Evolutionary conservation across 139 green algal genomes (phyloP).

Genomic region (Deuterostichococcus epilithicus): DNA sequence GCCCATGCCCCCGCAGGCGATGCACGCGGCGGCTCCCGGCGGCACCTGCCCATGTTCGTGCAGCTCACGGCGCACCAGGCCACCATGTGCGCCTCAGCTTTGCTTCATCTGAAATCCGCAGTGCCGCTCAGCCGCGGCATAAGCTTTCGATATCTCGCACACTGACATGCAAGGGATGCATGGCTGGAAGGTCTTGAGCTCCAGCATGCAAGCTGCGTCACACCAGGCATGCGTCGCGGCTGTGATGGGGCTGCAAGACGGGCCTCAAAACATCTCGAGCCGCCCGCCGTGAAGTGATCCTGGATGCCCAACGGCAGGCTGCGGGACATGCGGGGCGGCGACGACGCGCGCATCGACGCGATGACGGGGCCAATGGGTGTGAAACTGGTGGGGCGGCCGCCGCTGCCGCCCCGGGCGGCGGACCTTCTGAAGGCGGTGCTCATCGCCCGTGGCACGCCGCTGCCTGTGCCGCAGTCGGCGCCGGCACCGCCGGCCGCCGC

Average conservation of each 20-base stretch:
- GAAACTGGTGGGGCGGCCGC: constrained; percentile 26
- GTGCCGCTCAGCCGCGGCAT: no score
- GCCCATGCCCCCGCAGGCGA: neutral
- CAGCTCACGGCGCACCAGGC: constrained; percentile 7
- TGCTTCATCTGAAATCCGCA: no score
- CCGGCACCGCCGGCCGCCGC: no score
- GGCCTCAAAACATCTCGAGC: neutral
- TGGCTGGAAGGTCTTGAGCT: neutral
- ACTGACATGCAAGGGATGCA: neutral
- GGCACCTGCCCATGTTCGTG: constrained; percentile 20
- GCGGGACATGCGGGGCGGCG: constrained; percentile 35
- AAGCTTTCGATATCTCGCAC: no score
- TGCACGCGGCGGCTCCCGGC: neutral
- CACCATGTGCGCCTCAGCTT: neutral
- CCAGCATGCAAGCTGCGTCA: neutral
- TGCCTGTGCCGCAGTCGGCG: neutral
- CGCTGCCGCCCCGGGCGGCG: neutral
- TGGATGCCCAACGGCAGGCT: constrained; percentile 9
- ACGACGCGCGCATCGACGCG: constrained; percentile 37
- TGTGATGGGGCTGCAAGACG: neutral
- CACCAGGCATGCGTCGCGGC: neutral
- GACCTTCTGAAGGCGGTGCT: neutral
- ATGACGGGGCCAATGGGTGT: constrained; percentile 29
- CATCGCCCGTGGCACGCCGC: neutral
- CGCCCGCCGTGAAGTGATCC: neutral